Evolutionary conservation across 306 rosid species (phyloP).

Genomic region (Casuarina cunninghamiana): DNA sequence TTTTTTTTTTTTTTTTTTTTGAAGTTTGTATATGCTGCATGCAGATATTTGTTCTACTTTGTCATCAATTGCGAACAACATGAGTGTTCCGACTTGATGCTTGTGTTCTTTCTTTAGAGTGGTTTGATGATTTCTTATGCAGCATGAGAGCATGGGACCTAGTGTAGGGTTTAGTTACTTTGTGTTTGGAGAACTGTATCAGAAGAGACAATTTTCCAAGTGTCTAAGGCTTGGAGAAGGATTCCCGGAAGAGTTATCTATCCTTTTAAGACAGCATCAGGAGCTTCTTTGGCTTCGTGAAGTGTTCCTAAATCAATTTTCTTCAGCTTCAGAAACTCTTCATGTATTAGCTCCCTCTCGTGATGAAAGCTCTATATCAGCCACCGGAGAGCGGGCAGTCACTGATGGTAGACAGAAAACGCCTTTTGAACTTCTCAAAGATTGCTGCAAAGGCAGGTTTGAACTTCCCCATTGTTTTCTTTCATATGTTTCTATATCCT

Average conservation of each 20-base stretch:
- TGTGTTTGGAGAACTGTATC: slow-evolving; percentile 72
- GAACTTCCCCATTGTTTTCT: slow-evolving; percentile 4
- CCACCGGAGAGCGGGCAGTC: slow-evolving; percentile 55
- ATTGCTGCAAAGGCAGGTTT: slow-evolving; percentile 91
- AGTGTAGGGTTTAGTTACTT: slow-evolving; percentile 84
- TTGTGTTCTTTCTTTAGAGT: slow-evolving; percentile 20
- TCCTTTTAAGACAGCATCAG: slow-evolving; percentile 73
- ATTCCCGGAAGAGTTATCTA: slow-evolving; percentile 77
- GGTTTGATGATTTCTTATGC: slow-evolving; percentile 39
- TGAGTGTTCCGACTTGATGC: slow-evolving; percentile 11
- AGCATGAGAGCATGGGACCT: slow-evolving; percentile 96
- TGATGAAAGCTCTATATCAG: slow-evolving; percentile 41
- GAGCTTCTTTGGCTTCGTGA: slow-evolving; percentile 97
- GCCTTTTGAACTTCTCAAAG: slow-evolving; percentile 79
- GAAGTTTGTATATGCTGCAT: not conserved
- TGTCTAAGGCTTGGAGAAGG: slow-evolving; percentile 95
- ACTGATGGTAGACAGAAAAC: slow-evolving; percentile 65
- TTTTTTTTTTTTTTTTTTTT: not conserved
- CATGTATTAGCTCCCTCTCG: slow-evolving; percentile 77
- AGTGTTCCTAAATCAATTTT: slow-evolving; percentile 81
- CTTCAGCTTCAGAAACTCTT: slow-evolving; percentile 85
- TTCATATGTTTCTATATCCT: not conserved
- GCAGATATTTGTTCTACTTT: not conserved
- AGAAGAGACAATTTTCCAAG: slow-evolving; percentile 71
- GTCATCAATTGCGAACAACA: not conserved